These are phyloP conservation scores for maize (Zea mays) DNA, from an alignment of 176 grass and related monocot species.

Conservation along the genomic window Zm-B73-REFERENCE-NAM-5.0 NC_050101.1:96708501-96709000, in stretches of 20 bases:
- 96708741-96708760: constrained; percentile 98
- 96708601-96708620: not conserved
- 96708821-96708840: constrained; percentile 10
- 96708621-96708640: not conserved
- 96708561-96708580: constrained; percentile 7
- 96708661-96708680: not conserved
- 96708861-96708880: not conserved
- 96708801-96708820: constrained; percentile 20
- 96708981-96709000: constrained; percentile 95
- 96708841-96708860: not conserved
- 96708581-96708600: not conserved
- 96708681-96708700: not conserved
- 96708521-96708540: not conserved
- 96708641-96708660: not conserved
- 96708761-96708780: constrained; percentile 97
- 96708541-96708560: not conserved
- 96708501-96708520: constrained; percentile 13
- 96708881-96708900: not conserved
- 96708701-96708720: constrained; percentile 48
- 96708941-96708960: constrained; percentile 99
- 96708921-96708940: constrained; percentile 90
- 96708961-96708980: constrained; percentile 89
- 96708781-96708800: constrained; percentile 81
- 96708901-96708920: constrained; percentile 1
- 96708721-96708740: constrained; percentile 97